A percentile compares a stretch with the other conserved stretches of the same genome.
Conservation (phyloP, 306 rosid species). For the Trifolium pratense region DNA sequence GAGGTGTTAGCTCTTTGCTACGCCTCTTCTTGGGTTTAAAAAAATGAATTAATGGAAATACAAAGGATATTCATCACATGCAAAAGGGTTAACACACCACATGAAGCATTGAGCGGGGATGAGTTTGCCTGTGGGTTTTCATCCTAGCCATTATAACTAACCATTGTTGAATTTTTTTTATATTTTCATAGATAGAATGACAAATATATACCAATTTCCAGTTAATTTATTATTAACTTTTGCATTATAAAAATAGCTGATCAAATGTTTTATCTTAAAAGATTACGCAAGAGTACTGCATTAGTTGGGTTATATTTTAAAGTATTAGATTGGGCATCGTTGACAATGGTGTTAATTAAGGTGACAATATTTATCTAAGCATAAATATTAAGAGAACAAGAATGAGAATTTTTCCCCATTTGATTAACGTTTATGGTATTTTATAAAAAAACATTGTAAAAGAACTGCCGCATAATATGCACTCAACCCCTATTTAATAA, state of each 20-base stretch:
- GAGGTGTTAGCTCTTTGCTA: too few species aligned
- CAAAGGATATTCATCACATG: too few species aligned
- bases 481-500: not conserved
- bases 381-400: not conserved
- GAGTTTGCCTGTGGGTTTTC: too few species aligned
- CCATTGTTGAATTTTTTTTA: too few species aligned
- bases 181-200: not conserved
- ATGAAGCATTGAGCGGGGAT: too few species aligned
- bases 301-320: conserved; percentile 19
- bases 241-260: not conserved
- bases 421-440: not conserved
- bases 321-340: conserved; percentile 28
- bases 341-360: conserved; percentile 32
- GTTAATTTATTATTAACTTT: conserved; percentile 26
- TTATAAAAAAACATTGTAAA: not conserved
- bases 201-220: conserved; percentile 1
- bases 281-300: conserved; percentile 40
- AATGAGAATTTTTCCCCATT: conserved; percentile 1
- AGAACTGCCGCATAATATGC: not conserved
- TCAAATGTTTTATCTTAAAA: conserved; percentile 15
- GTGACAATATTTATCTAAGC: not conserved
- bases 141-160: too few species aligned
- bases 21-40: too few species aligned
- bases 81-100: too few species aligned
- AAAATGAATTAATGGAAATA: too few species aligned